Evolutionary conservation across 495 filamentous ascomycete species (phyloP), one percentile per base, ranked within the genome.

Genomic region (Friedmanniomyces simplex): DNA sequence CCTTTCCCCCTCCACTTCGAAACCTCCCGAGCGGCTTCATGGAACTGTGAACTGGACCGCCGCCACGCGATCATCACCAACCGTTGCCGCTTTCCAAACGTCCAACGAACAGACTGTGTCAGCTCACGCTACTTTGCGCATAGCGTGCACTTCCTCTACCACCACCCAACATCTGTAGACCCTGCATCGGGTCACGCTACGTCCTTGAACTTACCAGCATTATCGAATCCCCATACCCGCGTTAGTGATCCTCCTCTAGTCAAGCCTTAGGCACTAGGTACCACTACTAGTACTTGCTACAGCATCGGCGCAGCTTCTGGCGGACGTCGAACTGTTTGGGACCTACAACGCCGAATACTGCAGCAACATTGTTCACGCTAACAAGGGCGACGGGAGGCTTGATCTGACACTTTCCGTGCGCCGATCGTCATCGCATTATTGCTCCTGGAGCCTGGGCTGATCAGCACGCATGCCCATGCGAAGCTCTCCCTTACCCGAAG

Each of bases 401-500:
- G 39, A 43, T 20, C 39, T 43, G 10, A 52, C 25, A 57, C 20
- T 34, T 48, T 26, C 24, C 41, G 28, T 25, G 14, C 24, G 58
- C 24, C 58, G 58, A 60, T 60, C 58, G 26, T 32, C 52, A 55
- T 55, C 22, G 52, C 50, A 25, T 22, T 37, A 11, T 41, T 20
- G 22, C 25, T n/a, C 55, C 52, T 32, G 28, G 28, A n/a, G n/a
- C n/a, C 28, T 32, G 28, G 10, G 45, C 28, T 30, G 52, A 60
- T 60, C 58, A 42, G 14, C 25, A 41, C 57, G 25, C 28, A 21
- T 10, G 42, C 36, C 54, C 51, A 30, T 46, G 50, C 58, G 30
- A 55, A 36, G 42, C 46, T 45, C 36, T 60, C 37, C 18, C 24
- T 47, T 21, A 26, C 22, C 46, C 52, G 52, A 55, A 43, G 20